Evolutionary conservation across 441 rosid genomes (phyloP), one percentile per base, ranked within the genome.

Genomic region (Manihot esculenta): DNA sequence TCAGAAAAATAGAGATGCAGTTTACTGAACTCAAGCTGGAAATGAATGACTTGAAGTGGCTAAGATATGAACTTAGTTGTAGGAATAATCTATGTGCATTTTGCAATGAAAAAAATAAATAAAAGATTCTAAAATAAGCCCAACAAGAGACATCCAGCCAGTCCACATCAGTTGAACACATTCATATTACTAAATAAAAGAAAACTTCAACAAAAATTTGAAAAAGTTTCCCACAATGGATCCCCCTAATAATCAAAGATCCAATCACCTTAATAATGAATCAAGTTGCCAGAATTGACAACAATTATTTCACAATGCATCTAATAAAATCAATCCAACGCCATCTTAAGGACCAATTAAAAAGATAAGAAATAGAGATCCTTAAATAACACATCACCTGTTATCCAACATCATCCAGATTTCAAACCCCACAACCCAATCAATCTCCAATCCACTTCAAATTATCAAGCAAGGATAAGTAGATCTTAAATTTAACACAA

Each of bases 361-460:
- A 35, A 6, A 4, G 7, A 35, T 35, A 35, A 47, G 10, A 11
- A 35, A 47, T n/a, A 49, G 69, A 65, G 57, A 49, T 65, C 27
- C 13, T 65, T 26, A 48, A 26, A 27, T 27, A n/a, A 35, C 23
- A 23, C 35, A 56, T 13, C 61, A 56, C 4, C 33, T 56, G 58
- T 21, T 54, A 10, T 54, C 30, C 58, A 54, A 54, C 58, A 54
- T 11, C 7, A 41, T n/a, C 12, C 10, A 66, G 24, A 10, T 50
- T n/a, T 33, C 47, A 33, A 51, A 50, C 47, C 33, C 49, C 54
- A 50, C 33, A 50, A 49, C 21, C 18, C 58, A 50, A 44, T 17
- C 35, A 12, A 48, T 50, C 59, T 30, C 55, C 26, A 26, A 64
- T 24, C 68, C 55, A 64, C 24, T 48, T 44, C 35, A 62, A 26